These are phyloP conservation scores for Salvia rosmarinus DNA, from an alignment of 257 asterid genomes.

Conservation along the genomic window DNA sequence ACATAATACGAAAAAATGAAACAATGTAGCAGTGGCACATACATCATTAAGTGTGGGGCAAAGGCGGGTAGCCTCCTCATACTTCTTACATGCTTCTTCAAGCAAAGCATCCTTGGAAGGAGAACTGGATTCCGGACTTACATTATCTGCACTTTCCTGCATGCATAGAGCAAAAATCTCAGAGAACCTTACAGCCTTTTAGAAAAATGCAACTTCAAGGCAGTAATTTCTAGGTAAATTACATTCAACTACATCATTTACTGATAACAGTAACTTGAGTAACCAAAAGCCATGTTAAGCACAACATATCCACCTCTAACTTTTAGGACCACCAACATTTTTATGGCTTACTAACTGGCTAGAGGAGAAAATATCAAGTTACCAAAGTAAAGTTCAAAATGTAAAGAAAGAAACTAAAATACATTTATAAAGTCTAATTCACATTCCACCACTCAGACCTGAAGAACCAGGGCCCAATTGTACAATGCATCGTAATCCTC, in stretches of 20 bases:
- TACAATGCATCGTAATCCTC: conserved; percentile 95
- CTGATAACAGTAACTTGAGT: conserved; percentile 20
- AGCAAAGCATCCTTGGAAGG: too few relatives aligned
- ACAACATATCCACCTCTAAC: conserved; percentile 13
- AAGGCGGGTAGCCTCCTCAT: conserved; percentile 94
- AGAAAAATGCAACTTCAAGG: conserved; percentile 26
- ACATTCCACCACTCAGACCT: conserved; percentile 56
- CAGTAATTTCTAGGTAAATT: conserved; percentile 10
- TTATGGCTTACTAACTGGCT: conserved; percentile 22
- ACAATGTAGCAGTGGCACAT: conserved; percentile 42
- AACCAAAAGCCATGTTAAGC: conserved; percentile 7
- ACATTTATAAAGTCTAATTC: conserved; percentile 27
- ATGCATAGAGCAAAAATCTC: conserved; percentile 35
- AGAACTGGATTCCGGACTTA: too few relatives aligned
- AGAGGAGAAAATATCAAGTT: conserved; percentile 24
- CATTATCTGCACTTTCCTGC: conserved; percentile 26
- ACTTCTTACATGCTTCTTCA: conserved; percentile 84
- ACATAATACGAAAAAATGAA: conserved; percentile 14
- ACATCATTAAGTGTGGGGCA: conserved; percentile 97
- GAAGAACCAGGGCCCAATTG: conserved; percentile 99
- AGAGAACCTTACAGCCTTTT: conserved; percentile 18
- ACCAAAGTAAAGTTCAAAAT: conserved; percentile 21
- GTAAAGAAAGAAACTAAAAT: conserved; percentile 19
- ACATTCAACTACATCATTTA: conserved; percentile 17
- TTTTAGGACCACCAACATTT: conserved; percentile 17